Conservation (phyloP, 495 filamentous ascomycete species). For the Astrocystis sublimbata region DNA sequence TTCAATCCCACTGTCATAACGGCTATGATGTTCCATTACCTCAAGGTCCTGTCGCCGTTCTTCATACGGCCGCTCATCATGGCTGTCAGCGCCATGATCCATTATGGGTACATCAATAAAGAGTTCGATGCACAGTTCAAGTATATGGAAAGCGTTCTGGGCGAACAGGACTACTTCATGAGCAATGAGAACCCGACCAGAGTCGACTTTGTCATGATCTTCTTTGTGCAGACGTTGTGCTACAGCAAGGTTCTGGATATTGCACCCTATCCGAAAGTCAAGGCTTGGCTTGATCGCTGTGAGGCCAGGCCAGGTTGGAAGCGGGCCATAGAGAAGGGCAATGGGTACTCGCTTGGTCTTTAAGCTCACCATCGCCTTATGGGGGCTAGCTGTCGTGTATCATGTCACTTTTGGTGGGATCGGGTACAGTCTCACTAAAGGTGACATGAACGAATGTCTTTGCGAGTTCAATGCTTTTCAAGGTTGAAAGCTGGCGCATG, state of each 20-base stretch:
- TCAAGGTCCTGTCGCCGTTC: conserved; percentile 2
- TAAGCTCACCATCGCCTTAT: not conserved
- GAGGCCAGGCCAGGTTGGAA: conserved; percentile 27
- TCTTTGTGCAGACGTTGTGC: conserved; percentile 21
- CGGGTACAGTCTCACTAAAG: not conserved
- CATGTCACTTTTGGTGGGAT: not conserved
- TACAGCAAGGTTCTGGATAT: conserved; percentile 22
- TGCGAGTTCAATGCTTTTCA: too few relatives aligned
- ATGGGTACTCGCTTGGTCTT: conserved; percentile 28
- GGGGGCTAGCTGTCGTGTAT: not conserved
- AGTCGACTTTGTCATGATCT: conserved; percentile 24
- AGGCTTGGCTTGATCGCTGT: conserved; percentile 27
- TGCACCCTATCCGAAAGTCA: conserved; percentile 26
- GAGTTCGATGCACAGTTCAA: conserved; percentile 22
- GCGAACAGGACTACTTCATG: conserved; percentile 18
- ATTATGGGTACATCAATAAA: conserved; percentile 9
- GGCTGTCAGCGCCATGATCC: conserved; percentile 8
- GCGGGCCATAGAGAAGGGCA: conserved; percentile 32
- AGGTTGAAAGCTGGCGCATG: too few relatives aligned
- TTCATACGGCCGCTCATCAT: not conserved
- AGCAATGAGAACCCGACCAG: conserved; percentile 21
- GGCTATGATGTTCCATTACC: conserved; percentile 1
- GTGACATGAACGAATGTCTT: not conserved
- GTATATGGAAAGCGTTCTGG: conserved; percentile 9
- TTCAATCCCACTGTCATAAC: not conserved